These are phyloP conservation scores for Crotalaria pallida DNA, from an alignment of 306 rosid species.

Conservation along the genomic window DNA sequence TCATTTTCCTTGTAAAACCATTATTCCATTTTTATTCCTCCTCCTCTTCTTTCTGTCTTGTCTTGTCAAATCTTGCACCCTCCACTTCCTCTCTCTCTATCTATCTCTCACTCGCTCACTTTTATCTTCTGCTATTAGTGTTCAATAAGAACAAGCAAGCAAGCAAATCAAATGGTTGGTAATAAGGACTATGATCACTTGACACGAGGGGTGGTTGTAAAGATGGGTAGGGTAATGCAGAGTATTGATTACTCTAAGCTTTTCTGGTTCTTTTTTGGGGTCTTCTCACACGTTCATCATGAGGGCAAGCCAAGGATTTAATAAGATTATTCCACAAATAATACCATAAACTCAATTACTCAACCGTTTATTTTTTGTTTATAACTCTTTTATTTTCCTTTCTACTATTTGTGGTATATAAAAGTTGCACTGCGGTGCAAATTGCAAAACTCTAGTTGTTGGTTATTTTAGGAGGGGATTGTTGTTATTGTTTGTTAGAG, in stretches of 20 bases:
- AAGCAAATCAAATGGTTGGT: slow-evolving; percentile 35
- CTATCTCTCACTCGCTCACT: not conserved
- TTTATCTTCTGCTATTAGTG: not conserved
- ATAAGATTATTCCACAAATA: not conserved
- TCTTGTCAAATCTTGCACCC: slow-evolving; percentile 24
- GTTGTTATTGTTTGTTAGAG: slow-evolving; percentile 7
- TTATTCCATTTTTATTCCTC: slow-evolving; percentile 4
- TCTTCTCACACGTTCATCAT: slow-evolving; percentile 56
- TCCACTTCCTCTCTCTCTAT: not conserved
- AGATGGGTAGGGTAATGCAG: slow-evolving; percentile 53
- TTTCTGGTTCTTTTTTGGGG: slow-evolving; percentile 61
- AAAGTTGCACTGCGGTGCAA: not conserved
- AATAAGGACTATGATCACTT: slow-evolving; percentile 35
- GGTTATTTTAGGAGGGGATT: slow-evolving; percentile 16
- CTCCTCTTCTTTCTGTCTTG: not conserved
- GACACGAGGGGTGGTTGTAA: slow-evolving; percentile 34
- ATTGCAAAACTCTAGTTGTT: not conserved
- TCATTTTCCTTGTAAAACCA: slow-evolving; percentile 10
- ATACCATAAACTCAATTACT: not conserved
- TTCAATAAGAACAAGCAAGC: not conserved
- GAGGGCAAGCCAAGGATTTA: slow-evolving; percentile 65
- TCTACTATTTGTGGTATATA: not conserved
- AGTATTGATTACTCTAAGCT: slow-evolving; percentile 54
- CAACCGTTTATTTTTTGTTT: not conserved
- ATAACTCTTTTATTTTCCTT: not conserved